Evolutionary conservation across 164 flowering plant species (phyloP).

Genomic region (Chimonanthus salicifolius): DNA sequence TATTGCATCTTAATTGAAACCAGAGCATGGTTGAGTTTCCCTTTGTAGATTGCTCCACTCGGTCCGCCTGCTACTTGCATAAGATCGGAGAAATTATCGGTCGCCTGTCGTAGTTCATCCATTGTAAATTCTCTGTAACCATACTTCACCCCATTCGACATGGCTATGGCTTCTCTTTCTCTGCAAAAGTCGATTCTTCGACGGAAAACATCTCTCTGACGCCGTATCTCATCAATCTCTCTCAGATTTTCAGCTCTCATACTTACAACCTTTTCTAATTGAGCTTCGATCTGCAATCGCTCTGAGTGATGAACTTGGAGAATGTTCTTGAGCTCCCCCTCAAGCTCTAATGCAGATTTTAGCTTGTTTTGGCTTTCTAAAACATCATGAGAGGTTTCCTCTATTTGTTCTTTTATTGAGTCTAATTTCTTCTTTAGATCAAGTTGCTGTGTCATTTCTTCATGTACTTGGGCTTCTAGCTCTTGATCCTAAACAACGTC

Average conservation of each 20-base stretch:
- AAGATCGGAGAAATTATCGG: slow-evolving; percentile 38
- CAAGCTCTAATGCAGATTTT: slow-evolving; percentile 35
- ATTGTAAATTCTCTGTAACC: slow-evolving; percentile 38
- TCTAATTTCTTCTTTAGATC: slow-evolving; percentile 33
- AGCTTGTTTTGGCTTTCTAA: slow-evolving; percentile 39
- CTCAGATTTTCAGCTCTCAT: slow-evolving; percentile 32
- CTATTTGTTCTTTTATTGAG: slow-evolving; percentile 22
- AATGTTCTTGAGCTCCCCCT: slow-evolving; percentile 39
- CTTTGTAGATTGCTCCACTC: slow-evolving; percentile 34
- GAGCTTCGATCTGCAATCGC: slow-evolving; percentile 29
- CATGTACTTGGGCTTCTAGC: slow-evolving; percentile 29
- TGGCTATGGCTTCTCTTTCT: slow-evolving; percentile 44
- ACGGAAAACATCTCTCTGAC: slow-evolving; percentile 42
- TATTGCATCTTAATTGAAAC: slow-evolving; percentile 42
- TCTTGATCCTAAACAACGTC: slow-evolving; percentile 28
- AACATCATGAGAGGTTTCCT: slow-evolving; percentile 31
- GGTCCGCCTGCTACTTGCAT: slow-evolving; percentile 32
- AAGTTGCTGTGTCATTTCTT: slow-evolving; percentile 27
- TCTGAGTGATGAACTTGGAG: slow-evolving; percentile 30
- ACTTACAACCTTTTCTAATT: slow-evolving; percentile 34
- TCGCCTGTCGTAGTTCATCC: slow-evolving; percentile 45
- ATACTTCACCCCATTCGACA: slow-evolving; percentile 17
- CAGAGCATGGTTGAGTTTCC: slow-evolving; percentile 26
- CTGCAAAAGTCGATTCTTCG: slow-evolving; percentile 53
- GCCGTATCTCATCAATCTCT: slow-evolving; percentile 47